Evolutionary conservation across 2,329 filamentous ascomycete species (phyloP).

Genomic region (Aaosphaeria arxii): DNA sequence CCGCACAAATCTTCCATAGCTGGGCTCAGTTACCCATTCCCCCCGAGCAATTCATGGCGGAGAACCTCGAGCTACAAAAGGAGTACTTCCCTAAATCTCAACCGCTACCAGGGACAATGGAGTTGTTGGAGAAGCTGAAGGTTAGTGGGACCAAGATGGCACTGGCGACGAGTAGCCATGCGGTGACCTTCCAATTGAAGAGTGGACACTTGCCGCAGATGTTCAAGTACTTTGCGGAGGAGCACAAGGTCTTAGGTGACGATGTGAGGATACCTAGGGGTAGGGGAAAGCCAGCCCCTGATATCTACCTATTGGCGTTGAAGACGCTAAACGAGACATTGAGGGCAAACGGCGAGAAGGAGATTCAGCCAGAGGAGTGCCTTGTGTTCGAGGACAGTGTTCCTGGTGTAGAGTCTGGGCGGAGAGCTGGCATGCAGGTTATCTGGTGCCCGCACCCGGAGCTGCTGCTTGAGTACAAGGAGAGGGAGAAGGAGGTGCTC

Average conservation of each 20-base stretch:
- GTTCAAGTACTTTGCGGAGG: constrained; percentile 63
- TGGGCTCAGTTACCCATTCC: constrained; percentile 86
- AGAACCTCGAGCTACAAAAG: constrained; percentile 63
- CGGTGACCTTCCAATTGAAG: constrained; percentile 73
- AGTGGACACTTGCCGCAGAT: constrained; percentile 54
- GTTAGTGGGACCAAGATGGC: constrained; percentile 70
- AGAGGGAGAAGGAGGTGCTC: constrained; percentile 75
- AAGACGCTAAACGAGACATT: constrained; percentile 78
- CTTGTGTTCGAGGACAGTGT: constrained; percentile 96
- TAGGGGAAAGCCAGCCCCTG: constrained; percentile 88
- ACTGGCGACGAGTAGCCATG: constrained; percentile 77
- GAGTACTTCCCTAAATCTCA: constrained; percentile 70
- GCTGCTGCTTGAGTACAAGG: constrained; percentile 71
- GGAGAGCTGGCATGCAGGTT: constrained; percentile 91
- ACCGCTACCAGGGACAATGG: constrained; percentile 73
- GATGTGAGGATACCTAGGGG: constrained; percentile 73
- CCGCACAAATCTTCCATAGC: constrained; percentile 63
- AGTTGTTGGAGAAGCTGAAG: constrained; percentile 62
- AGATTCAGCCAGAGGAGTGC: constrained; percentile 79
- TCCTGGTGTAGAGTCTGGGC: constrained; percentile 84
- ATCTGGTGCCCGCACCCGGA: constrained; percentile 87
- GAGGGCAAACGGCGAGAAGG: constrained; percentile 54
- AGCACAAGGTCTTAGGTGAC: constrained; percentile 79
- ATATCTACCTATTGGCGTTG: constrained; percentile 89
- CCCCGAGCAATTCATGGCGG: constrained; percentile 61